Evolutionary conservation across 495 filamentous ascomycete genomes (phyloP).

Genomic region (Penicillium psychrofluorescens): DNA sequence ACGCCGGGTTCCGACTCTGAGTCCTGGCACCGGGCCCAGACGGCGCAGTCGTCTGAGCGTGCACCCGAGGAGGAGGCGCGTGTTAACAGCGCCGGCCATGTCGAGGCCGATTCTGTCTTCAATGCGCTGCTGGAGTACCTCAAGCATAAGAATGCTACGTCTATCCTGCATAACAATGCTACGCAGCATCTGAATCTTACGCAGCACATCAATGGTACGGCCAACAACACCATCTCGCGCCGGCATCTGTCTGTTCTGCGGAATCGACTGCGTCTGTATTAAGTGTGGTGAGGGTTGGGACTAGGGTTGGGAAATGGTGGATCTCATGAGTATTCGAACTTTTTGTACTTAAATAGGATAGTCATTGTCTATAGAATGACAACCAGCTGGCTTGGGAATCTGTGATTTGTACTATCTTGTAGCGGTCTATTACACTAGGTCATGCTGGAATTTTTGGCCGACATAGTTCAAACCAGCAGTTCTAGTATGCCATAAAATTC

Average conservation of each 20-base stretch:
- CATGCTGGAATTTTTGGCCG: no score
- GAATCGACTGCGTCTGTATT: slow-evolving; percentile 10
- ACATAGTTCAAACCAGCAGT: no score
- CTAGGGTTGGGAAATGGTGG: no score
- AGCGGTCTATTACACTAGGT: no score
- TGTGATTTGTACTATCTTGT: no score
- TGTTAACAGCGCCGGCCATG: slow-evolving; percentile 18
- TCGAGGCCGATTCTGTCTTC: slow-evolving; percentile 12
- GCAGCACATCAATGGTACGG: slow-evolving; percentile 13
- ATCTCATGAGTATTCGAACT: no score
- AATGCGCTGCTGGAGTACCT: slow-evolving; percentile 14
- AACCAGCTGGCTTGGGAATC: no score
- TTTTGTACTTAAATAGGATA: no score
- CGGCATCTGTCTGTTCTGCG: slow-evolving; percentile 18
- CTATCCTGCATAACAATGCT: slow-evolving; percentile 10
- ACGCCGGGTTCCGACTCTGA: slow-evolving; percentile 17
- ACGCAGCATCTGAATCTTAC: slow-evolving; percentile 6
- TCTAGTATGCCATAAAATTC: no score
- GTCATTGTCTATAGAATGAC: no score
- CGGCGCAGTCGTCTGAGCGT: slow-evolving; percentile 3
- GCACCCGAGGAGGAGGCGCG: slow-evolving; percentile 13
- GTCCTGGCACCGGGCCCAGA: slow-evolving; percentile 13
- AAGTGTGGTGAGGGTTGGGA: background rate
- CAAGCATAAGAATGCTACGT: slow-evolving; percentile 4
- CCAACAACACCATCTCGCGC: slow-evolving; percentile 9